A percentile compares a stretch with the other conserved stretches of the same genome.
These are phyloP conservation scores for Lactifluus rugatus DNA, from an alignment of 768 basidiomycete genomes.

Conservation along the genomic window DNA sequence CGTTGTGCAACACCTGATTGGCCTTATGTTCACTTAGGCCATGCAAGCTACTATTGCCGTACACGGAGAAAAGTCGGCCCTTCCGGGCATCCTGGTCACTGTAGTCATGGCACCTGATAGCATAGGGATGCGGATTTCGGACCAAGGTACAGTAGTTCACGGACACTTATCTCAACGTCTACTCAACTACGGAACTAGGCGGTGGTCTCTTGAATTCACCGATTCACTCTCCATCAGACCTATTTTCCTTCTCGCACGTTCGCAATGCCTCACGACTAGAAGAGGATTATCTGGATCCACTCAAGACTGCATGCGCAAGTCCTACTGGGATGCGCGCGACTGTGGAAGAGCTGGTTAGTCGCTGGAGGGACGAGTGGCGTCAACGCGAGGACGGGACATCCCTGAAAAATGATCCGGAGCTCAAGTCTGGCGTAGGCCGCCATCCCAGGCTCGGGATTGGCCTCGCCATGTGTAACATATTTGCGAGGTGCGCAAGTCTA, in stretches of 20 bases:
- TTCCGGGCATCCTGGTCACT: slow-evolving; percentile 65
- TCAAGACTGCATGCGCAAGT: slow-evolving; percentile 52
- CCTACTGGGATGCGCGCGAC: slow-evolving; percentile 64
- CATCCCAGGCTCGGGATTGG: slow-evolving; percentile 73
- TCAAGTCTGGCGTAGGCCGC: slow-evolving; percentile 36
- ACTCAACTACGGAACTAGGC: slow-evolving; percentile 33
- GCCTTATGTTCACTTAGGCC: slow-evolving; percentile 35
- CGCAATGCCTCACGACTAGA: slow-evolving; percentile 67
- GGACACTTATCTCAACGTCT: neutral
- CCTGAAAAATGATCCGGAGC: slow-evolving; percentile 31
- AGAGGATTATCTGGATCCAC: slow-evolving; percentile 53
- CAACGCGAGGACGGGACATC: slow-evolving; percentile 19
- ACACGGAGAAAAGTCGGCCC: slow-evolving; percentile 33
- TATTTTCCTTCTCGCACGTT: slow-evolving; percentile 85
- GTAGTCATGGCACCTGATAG: slow-evolving; percentile 66
- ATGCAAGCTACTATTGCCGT: slow-evolving; percentile 56
- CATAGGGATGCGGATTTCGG: slow-evolving; percentile 79
- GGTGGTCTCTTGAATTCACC: slow-evolving; percentile 54
- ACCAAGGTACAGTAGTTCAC: slow-evolving; percentile 49
- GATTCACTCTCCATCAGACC: slow-evolving; percentile 57
- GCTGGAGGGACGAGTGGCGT: slow-evolving; percentile 32
- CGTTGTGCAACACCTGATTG: neutral
- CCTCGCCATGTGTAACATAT: slow-evolving; percentile 84
- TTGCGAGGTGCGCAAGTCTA: slow-evolving; percentile 49
- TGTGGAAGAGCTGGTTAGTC: slow-evolving; percentile 64